phyloP scores from a whole-genome alignment of 345 rosid species.

The Aquilaria malaccensis region DNA sequence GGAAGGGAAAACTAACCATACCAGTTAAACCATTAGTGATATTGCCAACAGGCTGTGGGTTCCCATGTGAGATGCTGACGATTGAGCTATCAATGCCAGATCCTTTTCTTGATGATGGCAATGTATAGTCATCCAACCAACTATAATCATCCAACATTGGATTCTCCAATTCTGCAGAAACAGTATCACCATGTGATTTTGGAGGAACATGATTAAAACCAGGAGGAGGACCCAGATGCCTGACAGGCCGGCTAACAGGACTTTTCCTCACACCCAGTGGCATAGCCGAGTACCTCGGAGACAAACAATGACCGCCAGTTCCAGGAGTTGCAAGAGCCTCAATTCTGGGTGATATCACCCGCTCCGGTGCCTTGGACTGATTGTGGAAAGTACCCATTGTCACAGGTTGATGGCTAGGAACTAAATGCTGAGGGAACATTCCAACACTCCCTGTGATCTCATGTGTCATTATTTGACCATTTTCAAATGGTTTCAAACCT shows the following conservation, averaged over 20 bases:
- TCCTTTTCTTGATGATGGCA: slow-evolving; percentile 42
- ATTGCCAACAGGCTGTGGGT: slow-evolving; percentile 32
- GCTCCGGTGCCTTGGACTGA: slow-evolving; percentile 39
- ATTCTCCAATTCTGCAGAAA: slow-evolving; percentile 34
- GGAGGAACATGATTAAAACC: slow-evolving; percentile 70
- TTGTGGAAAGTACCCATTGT: slow-evolving; percentile 29
- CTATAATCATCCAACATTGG: slow-evolving; percentile 73
- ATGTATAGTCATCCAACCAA: slow-evolving; percentile 95
- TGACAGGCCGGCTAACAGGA: slow-evolving; percentile 73
- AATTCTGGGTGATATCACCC: slow-evolving; percentile 34
- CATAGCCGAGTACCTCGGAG: slow-evolving; percentile 28
- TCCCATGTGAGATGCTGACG: slow-evolving; percentile 35
- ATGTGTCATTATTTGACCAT: slow-evolving; percentile 43
- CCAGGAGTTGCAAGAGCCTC: slow-evolving; percentile 42
- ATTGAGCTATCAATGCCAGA: slow-evolving; percentile 34
- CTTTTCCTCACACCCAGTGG: slow-evolving; percentile 40
- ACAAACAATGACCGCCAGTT: slow-evolving; percentile 32
- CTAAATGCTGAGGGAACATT: slow-evolving; percentile 24
- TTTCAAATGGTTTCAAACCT: slow-evolving; percentile 42
- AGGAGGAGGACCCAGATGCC: slow-evolving; percentile 95
- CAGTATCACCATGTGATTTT: slow-evolving; percentile 39
- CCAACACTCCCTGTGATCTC: slow-evolving; percentile 43
- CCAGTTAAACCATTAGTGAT: slow-evolving; percentile 47
- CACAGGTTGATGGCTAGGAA: slow-evolving; percentile 39
- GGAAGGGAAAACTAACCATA: slow-evolving; percentile 69